Base-by-base conservation (phyloP, 805 yeast species). In the Candida khao-thaluensis region DNA sequence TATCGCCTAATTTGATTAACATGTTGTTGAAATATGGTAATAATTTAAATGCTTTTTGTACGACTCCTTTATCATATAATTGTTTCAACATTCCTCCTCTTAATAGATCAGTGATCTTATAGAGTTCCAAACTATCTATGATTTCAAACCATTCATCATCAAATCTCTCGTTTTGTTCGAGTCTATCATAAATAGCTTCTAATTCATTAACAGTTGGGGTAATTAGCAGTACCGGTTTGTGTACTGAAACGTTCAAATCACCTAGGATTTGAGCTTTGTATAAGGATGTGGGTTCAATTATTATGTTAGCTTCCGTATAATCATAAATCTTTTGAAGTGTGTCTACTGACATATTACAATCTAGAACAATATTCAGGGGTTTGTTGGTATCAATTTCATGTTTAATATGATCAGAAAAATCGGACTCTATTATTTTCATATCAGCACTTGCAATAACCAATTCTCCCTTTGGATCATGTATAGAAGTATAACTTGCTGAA, bases 391-490 rank as follows among this genome's bases (percentile, higher is more conserved):
- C 42, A 4, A 88, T 48, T 45, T 74, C 67, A 0, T 57, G 28
- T 2, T 51, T 42, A 2, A 83, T 66, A 43, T 74, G 76, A 0
- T 60, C 57, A 0, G 59, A 36, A 10, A 78, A 65, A 18, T 67
- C 60, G 12, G 46, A 41, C 47, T 84, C 85, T 16, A 81, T 64
- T 7, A 82, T 76, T n/a, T 68, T 66, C 95, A 89, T 88, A 53
- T 86, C 95, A 3, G 95, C 91, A 52, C 87, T 77, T 0, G 95
- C 95, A 12, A 85, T 66, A 2, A 84, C 55, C 33, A 89, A 65
- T 3, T 73, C 81, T 1, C 96, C 96, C 5, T 60, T 53, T 0
- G 50, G 46, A 40, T 75, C 76, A 50, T 87, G 90, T 41, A 79
- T 71, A 0, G 95, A 82, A 5, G 77, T 72, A 52, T 89, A 89